Base-by-base conservation (phyloP, 192 early-diverging fungal genomes). In the Lobosporangium transversale region DNA sequence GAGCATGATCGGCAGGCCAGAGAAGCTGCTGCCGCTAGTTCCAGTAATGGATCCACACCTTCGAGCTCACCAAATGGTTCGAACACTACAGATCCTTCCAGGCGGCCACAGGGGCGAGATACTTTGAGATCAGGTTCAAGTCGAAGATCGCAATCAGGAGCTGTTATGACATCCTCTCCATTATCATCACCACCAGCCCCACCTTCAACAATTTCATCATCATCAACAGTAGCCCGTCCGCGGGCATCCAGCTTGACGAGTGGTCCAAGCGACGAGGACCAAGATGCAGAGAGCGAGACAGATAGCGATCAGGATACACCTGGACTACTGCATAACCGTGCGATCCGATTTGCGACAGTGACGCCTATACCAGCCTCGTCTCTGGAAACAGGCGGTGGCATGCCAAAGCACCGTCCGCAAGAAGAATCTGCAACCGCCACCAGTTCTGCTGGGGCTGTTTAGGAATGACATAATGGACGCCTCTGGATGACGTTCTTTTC, bases 1-100 rank as follows among this genome's bases (percentile, higher is more conserved):
- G 78, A 86, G 37, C 84, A 90, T 36, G 83, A 86, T 24, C 68
- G 79, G 36, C 61, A 73, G 24, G 54, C 83, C 35, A 67, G 84
- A 48, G 84, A 84, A 31, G 49, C 70, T 24, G 66, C 66, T 10
- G 61, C 67, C 27, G 53, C 62, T 14, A 31, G 26, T 18, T 18
- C 57, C 10, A 37, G 68, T 49, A 24, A 49, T 29, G 31, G 51
- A 5, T 4, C 47, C 29, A 33, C 35, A 40, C 24, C 48, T 3
- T 61, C 58, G 7, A 4, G 30, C 18, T 30, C 7, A 8, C 2
- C 24, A 18, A 26, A 21, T 26, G 20, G 26, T 11, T 44, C 2
- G 17, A 17, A 12, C n/a, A 35, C 2, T 54, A 27, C 53, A 7
- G 53, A 18, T 42, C 24, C 40, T 17, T 44, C 17, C 30, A 21